These are phyloP conservation scores for Tilletia setariae DNA, from an alignment of 1,284 basidiomycete species.

Conservation along the genomic window DNA sequence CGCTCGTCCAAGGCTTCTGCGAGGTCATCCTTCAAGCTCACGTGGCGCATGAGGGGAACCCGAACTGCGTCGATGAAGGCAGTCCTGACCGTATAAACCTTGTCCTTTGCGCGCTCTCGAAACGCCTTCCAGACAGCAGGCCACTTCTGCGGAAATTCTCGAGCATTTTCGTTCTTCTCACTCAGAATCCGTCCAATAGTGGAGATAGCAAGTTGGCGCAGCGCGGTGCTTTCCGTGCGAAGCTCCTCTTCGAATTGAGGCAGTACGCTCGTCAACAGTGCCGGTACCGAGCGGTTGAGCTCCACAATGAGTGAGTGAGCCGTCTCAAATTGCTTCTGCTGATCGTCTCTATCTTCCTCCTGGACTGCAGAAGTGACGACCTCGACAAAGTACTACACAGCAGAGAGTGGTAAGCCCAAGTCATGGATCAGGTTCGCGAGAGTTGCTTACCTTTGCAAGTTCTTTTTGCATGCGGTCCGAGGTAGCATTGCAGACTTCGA, in stretches of 20 bases:
- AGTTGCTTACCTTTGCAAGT: slow-evolving; percentile 64
- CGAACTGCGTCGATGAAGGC: slow-evolving; percentile 69
- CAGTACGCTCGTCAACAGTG: slow-evolving; percentile 80
- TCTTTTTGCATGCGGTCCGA: slow-evolving; percentile 83
- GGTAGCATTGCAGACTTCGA: slow-evolving; percentile 78
- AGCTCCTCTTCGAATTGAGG: slow-evolving; percentile 91
- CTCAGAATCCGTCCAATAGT: slow-evolving; percentile 87
- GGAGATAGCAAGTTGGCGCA: slow-evolving; percentile 75
- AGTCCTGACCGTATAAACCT: slow-evolving; percentile 68
- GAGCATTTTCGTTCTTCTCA: slow-evolving; percentile 25
- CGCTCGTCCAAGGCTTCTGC: slow-evolving; percentile 28
- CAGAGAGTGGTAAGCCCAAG: slow-evolving; percentile 67
- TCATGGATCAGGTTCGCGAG: neutral
- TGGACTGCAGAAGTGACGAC: slow-evolving; percentile 53
- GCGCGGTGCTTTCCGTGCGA: slow-evolving; percentile 68
- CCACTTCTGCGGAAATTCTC: slow-evolving; percentile 57
- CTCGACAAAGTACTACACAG: slow-evolving; percentile 62
- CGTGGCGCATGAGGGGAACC: slow-evolving; percentile 66
- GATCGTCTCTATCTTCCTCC: slow-evolving; percentile 49
- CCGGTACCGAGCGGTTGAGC: slow-evolving; percentile 75
- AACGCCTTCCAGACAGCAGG: slow-evolving; percentile 81
- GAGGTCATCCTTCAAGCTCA: slow-evolving; percentile 65
- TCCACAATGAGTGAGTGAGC: slow-evolving; percentile 83
- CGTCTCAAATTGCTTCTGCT: slow-evolving; percentile 58
- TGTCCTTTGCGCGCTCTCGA: slow-evolving; percentile 77